Percentiles rank a stretch among this genome's conserved stretches.
Conservation (phyloP, 1,284 basidiomycete species). For the Trichosporon sp. region DNA sequence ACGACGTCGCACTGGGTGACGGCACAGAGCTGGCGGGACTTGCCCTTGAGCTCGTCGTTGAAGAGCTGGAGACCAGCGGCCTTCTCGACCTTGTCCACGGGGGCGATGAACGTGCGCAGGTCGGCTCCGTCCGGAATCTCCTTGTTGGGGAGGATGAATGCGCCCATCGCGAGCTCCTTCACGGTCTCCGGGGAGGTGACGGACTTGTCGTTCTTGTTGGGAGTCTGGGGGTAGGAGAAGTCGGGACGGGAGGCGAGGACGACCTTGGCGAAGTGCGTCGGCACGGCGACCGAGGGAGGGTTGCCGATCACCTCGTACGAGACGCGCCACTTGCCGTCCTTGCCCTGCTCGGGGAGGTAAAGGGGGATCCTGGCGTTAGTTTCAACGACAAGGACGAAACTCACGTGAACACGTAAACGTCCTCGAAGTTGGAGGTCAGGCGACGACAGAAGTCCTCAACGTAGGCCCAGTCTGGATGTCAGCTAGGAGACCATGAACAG, state of each 20-base stretch:
- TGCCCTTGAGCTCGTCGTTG: slow-evolving; percentile 75
- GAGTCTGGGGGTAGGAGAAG: slow-evolving; percentile 69
- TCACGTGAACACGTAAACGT: slow-evolving; percentile 92
- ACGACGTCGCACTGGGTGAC: slow-evolving; percentile 81
- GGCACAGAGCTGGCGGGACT: slow-evolving; percentile 85
- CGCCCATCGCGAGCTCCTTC: slow-evolving; percentile 78
- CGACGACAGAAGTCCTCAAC: slow-evolving; percentile 93
- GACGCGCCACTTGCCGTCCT: slow-evolving; percentile 94
- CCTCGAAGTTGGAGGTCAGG: slow-evolving; percentile 79
- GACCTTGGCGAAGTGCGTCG: slow-evolving; percentile 98
- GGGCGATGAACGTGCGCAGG: slow-evolving; percentile 75
- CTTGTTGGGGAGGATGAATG: slow-evolving; percentile 92
- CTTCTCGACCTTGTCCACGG: slow-evolving; percentile 87
- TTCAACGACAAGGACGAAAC: too few species aligned
- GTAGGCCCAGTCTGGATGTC: slow-evolving; percentile 83
- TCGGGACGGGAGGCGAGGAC: slow-evolving; percentile 76
- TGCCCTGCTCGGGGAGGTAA: slow-evolving; percentile 82
- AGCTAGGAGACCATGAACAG: not conserved
- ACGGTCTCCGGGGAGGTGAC: slow-evolving; percentile 52
- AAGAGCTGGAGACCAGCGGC: slow-evolving; percentile 88
- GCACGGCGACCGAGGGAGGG: slow-evolving; percentile 86
- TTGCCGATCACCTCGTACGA: slow-evolving; percentile 91
- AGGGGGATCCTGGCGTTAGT: slow-evolving; percentile 66
- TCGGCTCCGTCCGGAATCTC: slow-evolving; percentile 81
- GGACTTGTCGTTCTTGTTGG: slow-evolving; percentile 35